Evolutionary conservation across 2,329 filamentous ascomycete genomes (phyloP).

Genomic region (Plectosphaerella sp.): DNA sequence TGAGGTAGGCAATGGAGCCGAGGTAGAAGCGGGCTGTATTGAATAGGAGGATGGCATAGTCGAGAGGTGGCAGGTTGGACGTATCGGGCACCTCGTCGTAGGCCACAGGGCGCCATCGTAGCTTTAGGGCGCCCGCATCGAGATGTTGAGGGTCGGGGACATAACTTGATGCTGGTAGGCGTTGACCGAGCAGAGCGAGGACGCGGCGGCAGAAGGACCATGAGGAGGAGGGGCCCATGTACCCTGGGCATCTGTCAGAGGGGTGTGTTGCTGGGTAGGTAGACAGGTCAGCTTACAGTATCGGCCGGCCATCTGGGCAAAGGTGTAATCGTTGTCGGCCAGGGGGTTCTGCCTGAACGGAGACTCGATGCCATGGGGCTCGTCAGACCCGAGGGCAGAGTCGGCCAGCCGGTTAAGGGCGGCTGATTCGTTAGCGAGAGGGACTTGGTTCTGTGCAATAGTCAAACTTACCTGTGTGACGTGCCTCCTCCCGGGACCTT

Average conservation of each 20-base stretch:
- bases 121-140: conserved; percentile 21
- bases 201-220: conserved; percentile 30
- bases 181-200: conserved; percentile 23
- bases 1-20: conserved; percentile 15
- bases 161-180: conserved; percentile 23
- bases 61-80: conserved; percentile 18
- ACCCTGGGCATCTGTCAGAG: conserved; percentile 15
- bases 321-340: conserved; percentile 24
- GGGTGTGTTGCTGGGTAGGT: conserved; percentile 1
- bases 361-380: conserved; percentile 4
- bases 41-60: conserved; percentile 17
- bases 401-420: too few species aligned
- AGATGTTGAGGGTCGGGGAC: conserved; percentile 24
- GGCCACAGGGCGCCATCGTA: conserved; percentile 21
- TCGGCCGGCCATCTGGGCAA: conserved; percentile 21
- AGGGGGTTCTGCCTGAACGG: conserved; percentile 20
- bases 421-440: too few species aligned
- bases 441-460: too few species aligned
- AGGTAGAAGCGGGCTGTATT: conserved; percentile 19
- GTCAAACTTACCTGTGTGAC: too few species aligned
- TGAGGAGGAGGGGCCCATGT: conserved; percentile 28
- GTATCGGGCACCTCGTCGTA: conserved; percentile 17
- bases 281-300: conserved; percentile 17
- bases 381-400: too few species aligned
- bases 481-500: too few species aligned